A percentile compares a stretch with the other conserved stretches of the same genome.
Conservation (phyloP, 2,329 filamentous ascomycete species). For the Venturia oleaginea region DNA sequence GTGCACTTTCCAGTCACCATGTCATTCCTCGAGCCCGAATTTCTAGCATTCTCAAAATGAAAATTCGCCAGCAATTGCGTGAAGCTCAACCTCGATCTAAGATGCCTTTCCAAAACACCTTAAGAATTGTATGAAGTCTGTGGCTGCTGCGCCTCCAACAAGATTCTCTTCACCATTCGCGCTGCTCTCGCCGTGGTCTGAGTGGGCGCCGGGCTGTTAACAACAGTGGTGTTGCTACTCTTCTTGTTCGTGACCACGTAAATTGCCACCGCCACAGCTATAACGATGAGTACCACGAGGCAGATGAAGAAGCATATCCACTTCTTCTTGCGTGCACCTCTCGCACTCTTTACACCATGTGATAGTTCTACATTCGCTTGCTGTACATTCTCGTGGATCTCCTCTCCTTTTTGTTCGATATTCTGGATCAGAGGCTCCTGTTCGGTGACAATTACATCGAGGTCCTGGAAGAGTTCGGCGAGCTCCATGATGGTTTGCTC, state of each 20-base stretch:
- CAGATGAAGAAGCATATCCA: conserved; percentile 16
- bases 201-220: not conserved
- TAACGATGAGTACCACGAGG: conserved; percentile 13
- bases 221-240: not conserved
- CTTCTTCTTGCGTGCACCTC: conserved; percentile 25
- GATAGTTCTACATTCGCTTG: conserved; percentile 79
- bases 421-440: conserved; percentile 72
- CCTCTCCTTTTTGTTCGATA: conserved; percentile 80
- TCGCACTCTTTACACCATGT: conserved; percentile 72
- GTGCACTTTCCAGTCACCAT: not conserved
- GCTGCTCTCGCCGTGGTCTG: not conserved
- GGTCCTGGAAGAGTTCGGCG: conserved; percentile 77
- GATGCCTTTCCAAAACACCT: not conserved
- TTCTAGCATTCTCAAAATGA: not conserved
- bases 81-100: not conserved
- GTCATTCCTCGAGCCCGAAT: not conserved
- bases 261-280: conserved; percentile 13
- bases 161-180: not conserved
- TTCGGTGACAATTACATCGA: conserved; percentile 76
- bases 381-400: conserved; percentile 73
- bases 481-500: conserved; percentile 84
- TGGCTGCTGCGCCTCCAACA: not conserved
- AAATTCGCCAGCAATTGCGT: not conserved
- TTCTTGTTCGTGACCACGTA: conserved; percentile 5
- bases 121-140: conserved; percentile 1